Evolutionary conservation across 2,329 filamentous ascomycete species (phyloP).

Genomic region (Clonostachys sp.): DNA sequence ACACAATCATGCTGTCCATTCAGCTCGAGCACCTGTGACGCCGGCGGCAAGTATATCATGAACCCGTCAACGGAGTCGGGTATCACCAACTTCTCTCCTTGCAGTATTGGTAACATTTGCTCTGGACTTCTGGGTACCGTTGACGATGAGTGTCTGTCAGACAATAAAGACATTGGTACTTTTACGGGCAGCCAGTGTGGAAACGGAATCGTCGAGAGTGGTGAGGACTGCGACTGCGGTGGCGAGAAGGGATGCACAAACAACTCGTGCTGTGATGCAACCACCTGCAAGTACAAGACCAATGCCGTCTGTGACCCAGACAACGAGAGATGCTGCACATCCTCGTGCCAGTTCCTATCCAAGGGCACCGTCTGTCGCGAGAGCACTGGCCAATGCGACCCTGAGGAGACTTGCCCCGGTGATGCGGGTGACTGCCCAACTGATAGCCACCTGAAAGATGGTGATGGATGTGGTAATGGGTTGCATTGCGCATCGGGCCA

Average conservation of each 20-base stretch:
- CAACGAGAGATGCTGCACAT: constrained; percentile 78
- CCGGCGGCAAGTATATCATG: constrained; percentile 83
- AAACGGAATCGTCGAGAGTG: constrained; percentile 92
- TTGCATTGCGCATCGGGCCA: constrained; percentile 86
- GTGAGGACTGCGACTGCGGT: constrained; percentile 95
- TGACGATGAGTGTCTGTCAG: constrained; percentile 71
- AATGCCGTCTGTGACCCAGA: constrained; percentile 73
- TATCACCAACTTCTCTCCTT: constrained; percentile 79
- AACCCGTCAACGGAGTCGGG: constrained; percentile 77
- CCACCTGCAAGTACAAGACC: constrained; percentile 78
- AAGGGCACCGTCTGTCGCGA: constrained; percentile 73
- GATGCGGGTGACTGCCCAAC: constrained; percentile 66
- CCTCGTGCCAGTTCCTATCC: constrained; percentile 61
- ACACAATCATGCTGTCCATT: constrained; percentile 74
- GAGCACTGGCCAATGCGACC: constrained; percentile 79
- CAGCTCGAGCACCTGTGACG: constrained; percentile 63
- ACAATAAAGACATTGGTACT: constrained; percentile 78
- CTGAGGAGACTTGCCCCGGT: constrained; percentile 78
- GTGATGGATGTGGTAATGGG: constrained; percentile 62
- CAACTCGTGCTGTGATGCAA: constrained; percentile 80
- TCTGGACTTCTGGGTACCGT: constrained; percentile 76
- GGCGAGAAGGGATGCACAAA: constrained; percentile 64
- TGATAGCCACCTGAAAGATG: constrained; percentile 68
- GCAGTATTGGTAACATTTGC: constrained; percentile 91
- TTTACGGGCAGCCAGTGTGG: constrained; percentile 84